phyloP scores from a whole-genome alignment of 2,329 filamentous ascomycete species.

The Colletotrichum liaoningense region DNA sequence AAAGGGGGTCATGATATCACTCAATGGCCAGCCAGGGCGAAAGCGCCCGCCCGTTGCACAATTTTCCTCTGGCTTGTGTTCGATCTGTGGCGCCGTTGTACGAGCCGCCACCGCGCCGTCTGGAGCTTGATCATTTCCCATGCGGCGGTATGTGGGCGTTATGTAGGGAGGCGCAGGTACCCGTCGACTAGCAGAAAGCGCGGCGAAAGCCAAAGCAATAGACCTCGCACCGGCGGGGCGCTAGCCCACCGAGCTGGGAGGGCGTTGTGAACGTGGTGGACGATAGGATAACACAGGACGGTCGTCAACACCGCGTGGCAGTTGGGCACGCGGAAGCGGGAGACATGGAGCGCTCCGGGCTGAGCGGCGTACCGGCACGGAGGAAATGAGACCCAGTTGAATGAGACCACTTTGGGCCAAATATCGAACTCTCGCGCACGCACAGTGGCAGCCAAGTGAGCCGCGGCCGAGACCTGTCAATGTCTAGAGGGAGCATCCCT shows the following conservation, averaged over 20 bases:
- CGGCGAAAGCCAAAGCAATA: slow-evolving; percentile 29
- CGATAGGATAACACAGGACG: not conserved
- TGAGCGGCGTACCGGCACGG: slow-evolving; percentile 10
- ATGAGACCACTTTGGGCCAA: slow-evolving; percentile 19
- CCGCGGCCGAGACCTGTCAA: slow-evolving; percentile 15
- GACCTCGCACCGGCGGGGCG: slow-evolving; percentile 3
- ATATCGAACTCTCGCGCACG: not conserved
- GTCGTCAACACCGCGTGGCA: not conserved
- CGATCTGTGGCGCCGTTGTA: slow-evolving; percentile 28
- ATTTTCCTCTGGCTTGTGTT: not conserved
- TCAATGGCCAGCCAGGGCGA: slow-evolving; percentile 4
- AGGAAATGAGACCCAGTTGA: slow-evolving; percentile 19
- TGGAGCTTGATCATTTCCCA: slow-evolving; percentile 1
- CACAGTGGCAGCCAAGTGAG: not conserved
- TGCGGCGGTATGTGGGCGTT: slow-evolving; percentile 2
- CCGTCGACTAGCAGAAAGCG: slow-evolving; percentile 17
- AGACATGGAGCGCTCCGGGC: slow-evolving; percentile 1
- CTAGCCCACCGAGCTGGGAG: slow-evolving; percentile 11
- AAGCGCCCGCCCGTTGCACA: not conserved
- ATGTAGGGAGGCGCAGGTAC: slow-evolving; percentile 32
- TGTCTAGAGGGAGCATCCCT: slow-evolving; percentile 18
- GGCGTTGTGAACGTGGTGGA: not conserved
- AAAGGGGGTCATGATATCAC: slow-evolving; percentile 11
- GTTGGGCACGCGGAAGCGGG: slow-evolving; percentile 4
- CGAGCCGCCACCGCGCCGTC: not conserved